Conservation (phyloP, 768 basidiomycete genomes). For the Inosperma sp. region DNA sequence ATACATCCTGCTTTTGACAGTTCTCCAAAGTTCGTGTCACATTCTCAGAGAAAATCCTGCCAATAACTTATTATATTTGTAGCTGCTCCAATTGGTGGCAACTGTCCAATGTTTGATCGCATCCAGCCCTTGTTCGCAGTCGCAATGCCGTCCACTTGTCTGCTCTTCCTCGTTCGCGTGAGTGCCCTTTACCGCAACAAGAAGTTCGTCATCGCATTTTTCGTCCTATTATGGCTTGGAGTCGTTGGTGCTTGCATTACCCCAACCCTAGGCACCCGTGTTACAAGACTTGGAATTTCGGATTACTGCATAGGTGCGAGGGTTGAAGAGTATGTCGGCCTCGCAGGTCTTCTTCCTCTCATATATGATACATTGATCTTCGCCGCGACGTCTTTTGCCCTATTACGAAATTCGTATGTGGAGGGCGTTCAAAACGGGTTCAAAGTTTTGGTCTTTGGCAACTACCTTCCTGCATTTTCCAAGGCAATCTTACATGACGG, state of each 20-base stretch:
- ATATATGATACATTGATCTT: constrained; percentile 16
- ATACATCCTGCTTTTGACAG: background rate
- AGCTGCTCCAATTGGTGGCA: constrained; percentile 8
- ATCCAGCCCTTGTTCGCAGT: constrained; percentile 8
- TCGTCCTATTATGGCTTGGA: constrained; percentile 12
- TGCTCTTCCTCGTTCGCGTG: constrained; percentile 18
- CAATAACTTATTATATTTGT: background rate
- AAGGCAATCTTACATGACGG: constrained; percentile 26
- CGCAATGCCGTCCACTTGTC: constrained; percentile 9
- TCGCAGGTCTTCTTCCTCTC: constrained; percentile 7
- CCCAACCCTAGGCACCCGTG: background rate
- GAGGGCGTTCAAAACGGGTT: constrained; percentile 4
- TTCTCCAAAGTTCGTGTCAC: constrained; percentile 9
- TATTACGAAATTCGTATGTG: constrained; percentile 11
- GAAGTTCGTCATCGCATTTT: constrained; percentile 10
- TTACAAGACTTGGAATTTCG: background rate
- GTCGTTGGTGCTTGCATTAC: constrained; percentile 6
- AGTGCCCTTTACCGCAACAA: constrained; percentile 16
- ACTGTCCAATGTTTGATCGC: constrained; percentile 5
- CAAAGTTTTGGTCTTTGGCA: constrained; percentile 16
- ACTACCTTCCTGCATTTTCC: constrained; percentile 22
- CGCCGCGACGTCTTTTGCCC: constrained; percentile 21
- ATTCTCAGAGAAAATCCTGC: background rate
- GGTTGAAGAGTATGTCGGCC: background rate
- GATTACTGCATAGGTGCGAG: constrained; percentile 11